Evolutionary conservation across 2,329 filamentous ascomycete species (phyloP).

Genomic region (Fusarium solani-melongenae): DNA sequence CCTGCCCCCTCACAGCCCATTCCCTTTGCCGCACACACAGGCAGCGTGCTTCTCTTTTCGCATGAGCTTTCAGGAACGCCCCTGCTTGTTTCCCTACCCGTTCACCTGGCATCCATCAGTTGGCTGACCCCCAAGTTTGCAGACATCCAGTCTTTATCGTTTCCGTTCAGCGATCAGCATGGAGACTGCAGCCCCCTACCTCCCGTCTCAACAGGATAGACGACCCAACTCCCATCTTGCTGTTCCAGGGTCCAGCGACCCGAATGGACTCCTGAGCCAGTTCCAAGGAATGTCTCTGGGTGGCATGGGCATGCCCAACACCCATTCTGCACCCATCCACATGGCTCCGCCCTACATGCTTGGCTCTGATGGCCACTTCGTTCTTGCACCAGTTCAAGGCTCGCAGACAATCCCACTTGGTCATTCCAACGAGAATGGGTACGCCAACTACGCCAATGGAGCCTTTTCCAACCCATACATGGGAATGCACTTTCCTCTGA

Average conservation of each 20-base stretch:
- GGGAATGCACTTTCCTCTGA: constrained; percentile 51
- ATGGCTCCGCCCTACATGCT: constrained; percentile 52
- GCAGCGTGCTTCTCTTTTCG: neutral
- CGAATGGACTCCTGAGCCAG: constrained; percentile 47
- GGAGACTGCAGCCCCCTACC: constrained; percentile 51
- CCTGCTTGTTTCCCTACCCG: neutral
- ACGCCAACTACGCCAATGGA: constrained; percentile 47
- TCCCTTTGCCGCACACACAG: neutral
- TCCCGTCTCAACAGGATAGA: constrained; percentile 45
- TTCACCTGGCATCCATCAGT: neutral
- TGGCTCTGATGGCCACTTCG: constrained; percentile 52
- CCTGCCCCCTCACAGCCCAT: neutral
- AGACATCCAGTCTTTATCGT: constrained; percentile 51
- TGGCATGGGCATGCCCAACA: constrained; percentile 48
- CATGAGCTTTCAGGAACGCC: neutral
- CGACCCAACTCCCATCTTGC: constrained; percentile 45
- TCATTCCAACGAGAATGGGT: constrained; percentile 49
- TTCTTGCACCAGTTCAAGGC: constrained; percentile 51
- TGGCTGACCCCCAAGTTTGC: neutral
- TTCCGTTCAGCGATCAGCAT: constrained; percentile 47
- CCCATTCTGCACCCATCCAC: constrained; percentile 47
- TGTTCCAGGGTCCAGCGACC: constrained; percentile 46
- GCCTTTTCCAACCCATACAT: constrained; percentile 53
- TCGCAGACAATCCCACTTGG: constrained; percentile 50
- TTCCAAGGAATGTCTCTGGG: constrained; percentile 53